phyloP scores from a whole-genome alignment of 1,284 basidiomycete genomes.

The Porogramme epimiltina region DNA sequence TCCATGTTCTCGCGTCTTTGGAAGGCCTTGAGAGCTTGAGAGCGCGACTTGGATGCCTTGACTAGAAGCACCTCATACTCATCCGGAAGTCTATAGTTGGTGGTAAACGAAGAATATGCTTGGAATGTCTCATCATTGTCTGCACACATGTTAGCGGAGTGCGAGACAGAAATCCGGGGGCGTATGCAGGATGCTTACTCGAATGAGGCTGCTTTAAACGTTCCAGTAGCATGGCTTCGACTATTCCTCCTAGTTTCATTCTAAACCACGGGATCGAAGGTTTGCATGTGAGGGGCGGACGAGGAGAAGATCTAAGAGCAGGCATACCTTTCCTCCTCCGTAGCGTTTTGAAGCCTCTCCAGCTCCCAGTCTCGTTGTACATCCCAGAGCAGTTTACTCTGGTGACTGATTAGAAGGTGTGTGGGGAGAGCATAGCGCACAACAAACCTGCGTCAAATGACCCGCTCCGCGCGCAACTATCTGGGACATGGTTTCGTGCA shows the following conservation, averaged over 20 bases:
- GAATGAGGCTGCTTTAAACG: constrained; percentile 73
- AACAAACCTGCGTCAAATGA: constrained; percentile 69
- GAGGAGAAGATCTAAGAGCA: too few relatives aligned
- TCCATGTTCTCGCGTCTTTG: constrained; percentile 66
- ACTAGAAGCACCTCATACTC: constrained; percentile 81
- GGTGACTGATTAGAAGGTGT: constrained; percentile 2
- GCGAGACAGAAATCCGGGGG: too few relatives aligned
- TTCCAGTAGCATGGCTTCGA: constrained; percentile 54
- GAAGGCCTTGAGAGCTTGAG: constrained; percentile 59
- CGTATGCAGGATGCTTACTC: too few relatives aligned
- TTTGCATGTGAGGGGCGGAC: too few relatives aligned
- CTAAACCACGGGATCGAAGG: constrained; percentile 26
- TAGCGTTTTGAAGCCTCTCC: constrained; percentile 52
- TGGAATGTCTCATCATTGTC: constrained; percentile 80
- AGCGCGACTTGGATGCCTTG: constrained; percentile 69
- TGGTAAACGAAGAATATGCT: constrained; percentile 86
- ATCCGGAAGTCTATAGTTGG: constrained; percentile 67
- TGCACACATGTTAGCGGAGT: too few relatives aligned
- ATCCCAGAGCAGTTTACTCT: constrained; percentile 80
- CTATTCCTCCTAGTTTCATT: constrained; percentile 39
- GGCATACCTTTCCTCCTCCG: constrained; percentile 49
- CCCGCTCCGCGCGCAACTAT: constrained; percentile 60
- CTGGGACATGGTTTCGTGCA: constrained; percentile 51
- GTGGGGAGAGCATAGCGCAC: constrained; percentile 4
- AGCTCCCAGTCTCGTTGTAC: constrained; percentile 76